phyloP scores from a whole-genome alignment of 225 moss, liverwort and hornwort genomes.

The Sphagnum contortum region DNA sequence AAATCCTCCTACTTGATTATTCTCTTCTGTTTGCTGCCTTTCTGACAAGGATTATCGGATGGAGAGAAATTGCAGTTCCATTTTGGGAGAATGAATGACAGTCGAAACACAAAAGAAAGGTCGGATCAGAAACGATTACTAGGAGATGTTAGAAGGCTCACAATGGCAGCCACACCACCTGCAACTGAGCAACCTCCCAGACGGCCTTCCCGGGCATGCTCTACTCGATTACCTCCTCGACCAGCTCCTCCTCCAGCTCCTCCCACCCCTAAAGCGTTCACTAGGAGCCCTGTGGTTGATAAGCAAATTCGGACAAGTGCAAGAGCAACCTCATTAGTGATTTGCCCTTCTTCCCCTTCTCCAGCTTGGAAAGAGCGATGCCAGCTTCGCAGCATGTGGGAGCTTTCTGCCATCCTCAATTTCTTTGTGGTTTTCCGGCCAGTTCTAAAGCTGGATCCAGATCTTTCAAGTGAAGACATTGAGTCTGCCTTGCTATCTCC shows the following conservation, averaged over 20 bases:
- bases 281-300: constrained; percentile 6
- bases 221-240: constrained; percentile 21
- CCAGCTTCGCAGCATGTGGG: constrained; percentile 40
- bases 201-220: constrained; percentile 51
- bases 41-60: too few relatives aligned
- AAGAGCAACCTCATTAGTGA: too few relatives aligned
- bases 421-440: constrained; percentile 68
- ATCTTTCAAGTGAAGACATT: constrained; percentile 82
- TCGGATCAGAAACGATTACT: too few relatives aligned
- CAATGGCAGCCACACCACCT: constrained; percentile 12
- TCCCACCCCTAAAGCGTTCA: not conserved
- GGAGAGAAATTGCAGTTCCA: too few relatives aligned
- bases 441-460: constrained; percentile 65
- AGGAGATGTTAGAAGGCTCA: too few relatives aligned
- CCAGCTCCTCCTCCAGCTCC: constrained; percentile 9
- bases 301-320: not conserved
- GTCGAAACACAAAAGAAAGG: too few relatives aligned
- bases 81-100: too few relatives aligned
- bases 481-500: constrained; percentile 75
- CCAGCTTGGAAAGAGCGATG: constrained; percentile 16
- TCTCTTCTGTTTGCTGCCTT: too few relatives aligned
- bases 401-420: constrained; percentile 41
- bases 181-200: constrained; percentile 20
- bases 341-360: constrained; percentile 1
- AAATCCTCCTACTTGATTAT: too few relatives aligned